Base-by-base conservation (phyloP, 306 rosid genomes). In the Urtica urens region DNA sequence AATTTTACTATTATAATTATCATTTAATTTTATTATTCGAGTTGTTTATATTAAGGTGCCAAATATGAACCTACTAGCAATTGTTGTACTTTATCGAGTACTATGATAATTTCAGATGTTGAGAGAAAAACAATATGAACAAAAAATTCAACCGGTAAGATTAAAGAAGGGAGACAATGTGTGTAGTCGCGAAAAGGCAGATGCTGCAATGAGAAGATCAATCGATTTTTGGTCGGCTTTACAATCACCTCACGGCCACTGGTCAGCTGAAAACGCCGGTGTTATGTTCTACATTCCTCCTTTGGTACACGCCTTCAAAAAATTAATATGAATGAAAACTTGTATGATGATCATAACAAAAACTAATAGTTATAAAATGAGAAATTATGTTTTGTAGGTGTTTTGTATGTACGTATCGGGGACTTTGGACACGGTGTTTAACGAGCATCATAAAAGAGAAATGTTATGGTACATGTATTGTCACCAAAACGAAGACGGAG, bases 191-290 rank as follows among this genome's bases (percentile, higher is more conserved):
- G 70, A 77, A 14, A 71, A 60, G 4, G 80, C 72, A 0, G 61
- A 72, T 0, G 13, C 25, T 0, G 25, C 80, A 0, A 4, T 78
- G 48, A 74, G 18, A 54, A 81, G 87, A 44, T 79, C 67, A 0
- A 63, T 74, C 1, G 60, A 51, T 44, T 73, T 73, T 40, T 35
- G 68, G 23, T 55, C 77, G 0, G 77, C 85, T 23, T 23, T 81
- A 59, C 95, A 85, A 38, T 59, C 87, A 2, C 69, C 55, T 11
- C 76, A 81, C 63, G 95, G 95, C 28, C 95, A 85, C 35, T 85
- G 95, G 95, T 93, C 95, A 26, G 80, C 95, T 37, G 78, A 77
- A 57, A 74, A 72, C 62, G 72, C 92, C 1, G 96, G 96, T 2
- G 80, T 82, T 18, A 64, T 82, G 61, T 86, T 77, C 58, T 86